Evolutionary conservation across 2,329 filamentous ascomycete species (phyloP), one percentile per base, ranked within the genome.

Genomic region (Cercospora berteroae): DNA sequence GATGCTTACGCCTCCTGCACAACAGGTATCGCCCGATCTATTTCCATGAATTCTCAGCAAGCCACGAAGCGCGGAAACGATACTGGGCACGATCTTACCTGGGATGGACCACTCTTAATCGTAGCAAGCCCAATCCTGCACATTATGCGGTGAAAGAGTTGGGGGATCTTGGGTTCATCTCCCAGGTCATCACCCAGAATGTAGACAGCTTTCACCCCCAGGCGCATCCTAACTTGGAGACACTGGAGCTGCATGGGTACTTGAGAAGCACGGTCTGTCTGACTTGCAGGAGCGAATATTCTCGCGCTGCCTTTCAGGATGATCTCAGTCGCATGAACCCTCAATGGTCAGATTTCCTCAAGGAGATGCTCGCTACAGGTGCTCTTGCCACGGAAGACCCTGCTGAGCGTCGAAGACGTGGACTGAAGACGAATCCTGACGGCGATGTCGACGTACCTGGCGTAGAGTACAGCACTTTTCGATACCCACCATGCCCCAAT

Each of bases 21-120:
- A 16, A 33, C 29, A 60, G 39, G 20, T 97, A 96, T 77, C 88
- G 63, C 91, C 2, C 95, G 94, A 96, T 97, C 72, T 99, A 96
- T 81, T 94, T 91, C 79, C 89, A 93, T 78, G 95, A 99, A 78
- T 99, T 98, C 76, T 80, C 93, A 52, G 82, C 85, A 57, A 91
- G 83, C 71, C 94, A 98, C 80, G 92, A 94, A 78, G 89, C 91
- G 12, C 85, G 95, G 71, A 95, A 97, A 80, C 84, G 95, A 69
- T 99, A 99, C 78, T 99, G 95, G 95, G 94, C 95, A 0, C 84
- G 95, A 59, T 96, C 92, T 76, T 99, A 96, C 79, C 82, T 99
- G 20, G 95, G 95, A 42, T 98, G 94, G 94, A 89, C 92, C 4
- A 93, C 88, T 55, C 82, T 98, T 71, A 83, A 90, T 75, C 89